These are phyloP conservation scores for Penicillium sp. DNA, from an alignment of 2,329 filamentous ascomycete genomes.

Conservation along the genomic window DNA sequence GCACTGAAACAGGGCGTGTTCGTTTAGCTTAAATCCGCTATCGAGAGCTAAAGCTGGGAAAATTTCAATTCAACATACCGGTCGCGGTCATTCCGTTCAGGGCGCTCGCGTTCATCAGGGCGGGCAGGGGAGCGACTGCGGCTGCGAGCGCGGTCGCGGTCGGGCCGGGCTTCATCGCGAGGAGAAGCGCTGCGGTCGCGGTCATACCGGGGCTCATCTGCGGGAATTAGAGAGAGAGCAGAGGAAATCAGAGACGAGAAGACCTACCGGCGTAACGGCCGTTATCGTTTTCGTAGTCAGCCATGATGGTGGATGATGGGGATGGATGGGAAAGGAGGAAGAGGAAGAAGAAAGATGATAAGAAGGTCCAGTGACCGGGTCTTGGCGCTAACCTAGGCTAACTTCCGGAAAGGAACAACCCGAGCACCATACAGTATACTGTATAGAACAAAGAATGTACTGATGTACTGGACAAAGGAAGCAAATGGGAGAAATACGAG, in stretches of 20 bases:
- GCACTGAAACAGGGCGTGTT: too few relatives aligned
- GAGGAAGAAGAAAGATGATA: conserved; percentile 28
- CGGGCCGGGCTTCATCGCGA: conserved; percentile 58
- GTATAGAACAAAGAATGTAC: too few relatives aligned
- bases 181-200: conserved; percentile 71
- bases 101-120: conserved; percentile 40
- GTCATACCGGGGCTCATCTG: conserved; percentile 66
- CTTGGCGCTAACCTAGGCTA: conserved; percentile 17
- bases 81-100: not conserved
- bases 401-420: conserved; percentile 21
- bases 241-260: not conserved
- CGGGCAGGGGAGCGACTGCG: conserved; percentile 69
- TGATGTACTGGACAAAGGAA: too few relatives aligned
- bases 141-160: conserved; percentile 64
- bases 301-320: conserved; percentile 39
- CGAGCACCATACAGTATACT: too few relatives aligned
- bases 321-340: conserved; percentile 25
- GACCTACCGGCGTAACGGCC: conserved; percentile 68
- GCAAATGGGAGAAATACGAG: too few relatives aligned
- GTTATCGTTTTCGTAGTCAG: conserved; percentile 69
- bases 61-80: not conserved
- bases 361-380: too few relatives aligned
- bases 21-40: too few relatives aligned
- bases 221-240: not conserved
- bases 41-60: too few relatives aligned